Evolutionary conservation across 2,329 filamentous ascomycete genomes (phyloP), one percentile per base, ranked within the genome.

Genomic region (Diaporthe velutina): DNA sequence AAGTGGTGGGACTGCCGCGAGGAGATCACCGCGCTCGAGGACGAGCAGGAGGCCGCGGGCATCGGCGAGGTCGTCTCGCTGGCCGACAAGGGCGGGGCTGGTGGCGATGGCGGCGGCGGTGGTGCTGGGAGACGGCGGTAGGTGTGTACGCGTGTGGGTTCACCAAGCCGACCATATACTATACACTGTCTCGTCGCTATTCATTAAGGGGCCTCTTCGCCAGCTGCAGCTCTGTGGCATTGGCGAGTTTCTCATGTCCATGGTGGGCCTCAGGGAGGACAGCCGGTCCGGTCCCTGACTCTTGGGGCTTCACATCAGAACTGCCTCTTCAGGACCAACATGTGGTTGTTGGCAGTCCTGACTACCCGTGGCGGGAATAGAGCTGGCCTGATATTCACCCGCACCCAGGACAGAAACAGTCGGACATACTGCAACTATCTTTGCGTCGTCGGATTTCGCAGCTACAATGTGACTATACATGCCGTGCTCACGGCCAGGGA

Each of bases 1-100:
- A 98, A 98, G 83, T 99, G 97, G 97, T 99, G 97, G 97, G 97
- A 98, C 87, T 95, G 93, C 82, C 90, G 97, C 79, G 97, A 99
- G 86, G 96, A 98, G 85, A 94, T 99, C 78, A 93, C 93, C 71
- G 93, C 92, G 9, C 84, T 98, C 80, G 97, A 99, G 84, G 96
- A 98, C 84, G 96, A 98, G 86, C 95, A 98, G 86, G 96, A 98
- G 84, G 96, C 94, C 66, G 95, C 95, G 45, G 96, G 97, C 13
- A 98, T 98, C 83, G 94, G 95, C 22, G 97, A 98, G 86, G 95
- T 98, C 57, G 94, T 98, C 72, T 97, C 93, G 81, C 86, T 98
- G 80, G 92, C 93, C 67, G 95, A 98, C 79, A 91, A 91, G 77
- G 90, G 88, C 55, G 91, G 89, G 75, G 84, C 88, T 60, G 88